Evolutionary conservation across 345 rosid genomes (phyloP).

Genomic region (Syzygium jambos): DNA sequence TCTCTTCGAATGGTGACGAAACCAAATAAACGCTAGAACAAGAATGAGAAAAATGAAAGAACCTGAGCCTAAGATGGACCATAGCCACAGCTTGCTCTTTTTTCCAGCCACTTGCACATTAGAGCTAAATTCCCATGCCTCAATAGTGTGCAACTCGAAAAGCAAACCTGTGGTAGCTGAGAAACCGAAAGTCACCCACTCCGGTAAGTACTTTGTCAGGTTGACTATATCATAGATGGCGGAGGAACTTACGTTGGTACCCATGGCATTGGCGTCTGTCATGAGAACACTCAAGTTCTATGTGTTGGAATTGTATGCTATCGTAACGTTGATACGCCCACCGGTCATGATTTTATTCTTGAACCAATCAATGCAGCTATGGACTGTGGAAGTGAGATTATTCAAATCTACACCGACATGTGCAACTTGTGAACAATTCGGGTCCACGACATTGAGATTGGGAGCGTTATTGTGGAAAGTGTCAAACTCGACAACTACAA

Average conservation of each 20-base stretch:
- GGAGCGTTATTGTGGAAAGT: background rate
- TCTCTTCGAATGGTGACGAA: background rate
- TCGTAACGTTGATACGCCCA: background rate
- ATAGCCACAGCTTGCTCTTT: background rate
- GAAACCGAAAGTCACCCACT: slow-evolving; percentile 14
- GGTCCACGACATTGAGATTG: background rate
- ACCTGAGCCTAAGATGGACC: background rate
- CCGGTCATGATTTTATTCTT: background rate
- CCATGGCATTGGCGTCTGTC: background rate
- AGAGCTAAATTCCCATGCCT: slow-evolving; percentile 7
- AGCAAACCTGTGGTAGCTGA: background rate
- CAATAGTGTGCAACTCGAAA: background rate
- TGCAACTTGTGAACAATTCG: background rate
- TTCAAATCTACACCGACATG: slow-evolving; percentile 7
- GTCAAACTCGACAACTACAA: background rate
- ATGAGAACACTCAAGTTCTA: background rate
- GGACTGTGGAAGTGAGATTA: background rate
- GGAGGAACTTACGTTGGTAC: background rate
- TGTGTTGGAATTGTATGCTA: background rate
- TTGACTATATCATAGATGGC: background rate
- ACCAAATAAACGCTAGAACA: background rate
- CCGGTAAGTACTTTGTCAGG: background rate
- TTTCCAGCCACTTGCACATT: background rate
- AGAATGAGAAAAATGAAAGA: background rate
- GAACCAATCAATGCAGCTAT: background rate